A percentile compares a stretch with the other conserved stretches of the same genome.
These are phyloP conservation scores for Harrya chromipes DNA, from an alignment of 768 basidiomycete genomes.

Conservation along the genomic window DNA sequence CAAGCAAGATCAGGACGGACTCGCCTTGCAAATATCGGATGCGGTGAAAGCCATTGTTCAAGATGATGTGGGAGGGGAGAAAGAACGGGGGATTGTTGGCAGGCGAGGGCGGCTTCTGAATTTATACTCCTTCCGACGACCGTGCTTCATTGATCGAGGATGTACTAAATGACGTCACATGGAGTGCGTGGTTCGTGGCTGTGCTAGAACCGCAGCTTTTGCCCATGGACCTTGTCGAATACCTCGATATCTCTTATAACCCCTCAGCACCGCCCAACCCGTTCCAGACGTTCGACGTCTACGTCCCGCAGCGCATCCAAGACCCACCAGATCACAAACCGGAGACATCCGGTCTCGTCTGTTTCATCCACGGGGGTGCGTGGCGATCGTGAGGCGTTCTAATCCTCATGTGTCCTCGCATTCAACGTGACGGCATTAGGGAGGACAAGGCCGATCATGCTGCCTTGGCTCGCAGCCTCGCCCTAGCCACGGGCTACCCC, in stretches of 20 bases:
- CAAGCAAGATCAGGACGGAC: conserved; percentile 8
- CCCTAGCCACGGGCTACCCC: conserved; percentile 44
- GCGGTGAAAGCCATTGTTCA: conserved; percentile 63
- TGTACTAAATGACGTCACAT: conserved; percentile 28
- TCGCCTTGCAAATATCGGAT: conserved; percentile 78
- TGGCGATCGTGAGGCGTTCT: conserved; percentile 63
- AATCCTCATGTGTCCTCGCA: not conserved
- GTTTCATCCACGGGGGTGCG: conserved; percentile 82
- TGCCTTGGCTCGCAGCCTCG: conserved; percentile 52
- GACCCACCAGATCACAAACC: not conserved
- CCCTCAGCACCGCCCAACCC: conserved; percentile 22
- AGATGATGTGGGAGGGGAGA: conserved; percentile 2
- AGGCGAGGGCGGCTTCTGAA: too few relatives aligned
- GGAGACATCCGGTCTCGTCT: conserved; percentile 44
- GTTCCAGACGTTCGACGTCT: conserved; percentile 54
- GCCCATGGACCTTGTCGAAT: conserved; percentile 12
- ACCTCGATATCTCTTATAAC: conserved; percentile 37
- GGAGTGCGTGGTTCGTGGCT: conserved; percentile 3
- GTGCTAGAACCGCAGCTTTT: not conserved
- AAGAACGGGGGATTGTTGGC: not conserved
- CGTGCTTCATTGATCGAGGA: not conserved
- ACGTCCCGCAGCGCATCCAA: conserved; percentile 32
- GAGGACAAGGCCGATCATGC: conserved; percentile 70
- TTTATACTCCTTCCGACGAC: too few relatives aligned
- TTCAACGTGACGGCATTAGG: conserved; percentile 35